Conservation (phyloP, 495 filamentous ascomycete species). For the Astrothelium macrocarpum region DNA sequence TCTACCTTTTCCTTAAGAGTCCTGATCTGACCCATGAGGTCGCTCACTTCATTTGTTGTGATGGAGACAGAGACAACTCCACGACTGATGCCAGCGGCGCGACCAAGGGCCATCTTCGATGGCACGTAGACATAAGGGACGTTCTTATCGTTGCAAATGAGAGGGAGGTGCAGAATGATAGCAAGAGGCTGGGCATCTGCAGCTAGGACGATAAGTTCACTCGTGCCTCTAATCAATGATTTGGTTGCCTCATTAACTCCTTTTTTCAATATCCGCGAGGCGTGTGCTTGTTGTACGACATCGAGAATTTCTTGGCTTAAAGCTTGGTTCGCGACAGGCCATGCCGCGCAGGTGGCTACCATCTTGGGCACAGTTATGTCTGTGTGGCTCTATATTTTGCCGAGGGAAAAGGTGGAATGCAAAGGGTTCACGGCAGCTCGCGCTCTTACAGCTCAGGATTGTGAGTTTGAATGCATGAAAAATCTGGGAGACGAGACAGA, state of each 20-base stretch:
- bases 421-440: no score
- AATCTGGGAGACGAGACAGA: no score
- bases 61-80: conserved; percentile 81
- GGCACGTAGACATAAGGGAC: conserved; percentile 44
- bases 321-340: background rate
- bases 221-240: conserved; percentile 78
- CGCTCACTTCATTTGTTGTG: conserved; percentile 86
- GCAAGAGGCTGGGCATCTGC: conserved; percentile 7
- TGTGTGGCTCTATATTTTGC: no score
- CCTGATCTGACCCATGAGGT: conserved; percentile 75
- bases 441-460: no score
- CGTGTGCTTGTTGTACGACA: conserved; percentile 73
- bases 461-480: no score
- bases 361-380: no score
- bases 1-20: conserved; percentile 90
- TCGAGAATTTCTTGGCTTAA: conserved; percentile 60
- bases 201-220: conserved; percentile 49
- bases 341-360: background rate
- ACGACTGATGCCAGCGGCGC: conserved; percentile 73
- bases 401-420: no score
- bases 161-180: background rate
- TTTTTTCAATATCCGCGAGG: conserved; percentile 85
- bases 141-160: conserved; percentile 45
- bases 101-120: conserved; percentile 64
- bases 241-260: conserved; percentile 69